phyloP scores from a whole-genome alignment of 352 stramenopile species.

The Phytophthora parvispora region DNA sequence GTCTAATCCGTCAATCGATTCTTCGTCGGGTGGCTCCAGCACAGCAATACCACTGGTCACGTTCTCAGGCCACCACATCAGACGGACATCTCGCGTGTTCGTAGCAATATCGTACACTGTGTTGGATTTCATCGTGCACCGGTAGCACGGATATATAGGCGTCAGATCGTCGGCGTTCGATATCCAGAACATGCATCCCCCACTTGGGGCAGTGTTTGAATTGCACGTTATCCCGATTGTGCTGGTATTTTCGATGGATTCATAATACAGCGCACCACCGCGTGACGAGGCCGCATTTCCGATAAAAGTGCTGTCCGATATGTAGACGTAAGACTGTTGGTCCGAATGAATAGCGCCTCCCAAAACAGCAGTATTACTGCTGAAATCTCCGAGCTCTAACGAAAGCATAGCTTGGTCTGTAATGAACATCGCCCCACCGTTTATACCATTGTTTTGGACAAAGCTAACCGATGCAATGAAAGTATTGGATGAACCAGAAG shows the following conservation, averaged over 20 bases:
- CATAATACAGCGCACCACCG: slow-evolving; percentile 65
- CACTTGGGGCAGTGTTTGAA: slow-evolving; percentile 56
- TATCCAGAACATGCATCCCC: slow-evolving; percentile 76
- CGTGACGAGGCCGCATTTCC: slow-evolving; percentile 46
- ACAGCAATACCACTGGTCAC: slow-evolving; percentile 50
- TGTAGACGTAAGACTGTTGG: slow-evolving; percentile 6
- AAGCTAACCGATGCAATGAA: slow-evolving; percentile 25
- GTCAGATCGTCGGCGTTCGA: slow-evolving; percentile 31
- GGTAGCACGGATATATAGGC: slow-evolving; percentile 41
- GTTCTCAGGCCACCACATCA: slow-evolving; percentile 68
- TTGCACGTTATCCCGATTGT: slow-evolving; percentile 38
- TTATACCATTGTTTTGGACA: slow-evolving; percentile 24
- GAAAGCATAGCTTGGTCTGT: slow-evolving; percentile 32
- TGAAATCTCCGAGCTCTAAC: slow-evolving; percentile 25
- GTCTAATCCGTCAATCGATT: slow-evolving; percentile 49
- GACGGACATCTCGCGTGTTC: slow-evolving; percentile 61
- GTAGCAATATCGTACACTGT: slow-evolving; percentile 64
- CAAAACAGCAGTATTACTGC: slow-evolving; percentile 36
- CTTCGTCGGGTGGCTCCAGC: slow-evolving; percentile 57
- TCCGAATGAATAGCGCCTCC: slow-evolving; percentile 57
- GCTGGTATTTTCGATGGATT: slow-evolving; percentile 28
- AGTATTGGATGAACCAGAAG: slow-evolving; percentile 13
- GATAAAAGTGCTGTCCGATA: slow-evolving; percentile 32
- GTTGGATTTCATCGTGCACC: slow-evolving; percentile 56
- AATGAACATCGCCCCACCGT: slow-evolving; percentile 50